Evolutionary conservation across 257 asterid species (phyloP), one percentile per base, ranked within the genome.

Genomic region (Jacaranda mimosifolia): DNA sequence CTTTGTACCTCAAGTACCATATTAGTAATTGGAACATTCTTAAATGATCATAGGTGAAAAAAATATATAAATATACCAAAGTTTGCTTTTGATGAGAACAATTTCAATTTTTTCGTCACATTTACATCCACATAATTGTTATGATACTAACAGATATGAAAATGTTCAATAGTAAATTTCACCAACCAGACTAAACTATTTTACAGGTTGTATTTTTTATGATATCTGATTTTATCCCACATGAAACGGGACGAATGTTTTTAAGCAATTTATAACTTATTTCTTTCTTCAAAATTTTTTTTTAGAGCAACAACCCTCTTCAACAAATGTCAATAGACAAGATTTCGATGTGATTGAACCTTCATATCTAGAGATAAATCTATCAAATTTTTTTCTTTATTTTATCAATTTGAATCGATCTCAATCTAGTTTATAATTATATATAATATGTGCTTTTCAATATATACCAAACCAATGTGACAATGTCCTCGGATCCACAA

Each of bases 1-100:
- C 64, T 57, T 80, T 74, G 63, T 67, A 77, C 75, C 63, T 17
- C 63, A 17, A 46, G 68, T 77, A 75, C 79, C 14, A 57, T 26
- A 26, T 60, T 63, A 69, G 32, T 70, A 12, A 26, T 59, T 73
- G 14, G 26, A 65, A 67, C 68, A 65, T 65, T 66, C 49, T 45
- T 63, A 11, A 42, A 52, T 55, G 9, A 13, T 10, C 73, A 62
- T 15, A 39, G 43, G 43, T 46, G 9, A 10, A 12, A 26, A 26
- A 21, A 32, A 13, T 15, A 64, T 12, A 48, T 15, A 48, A 12
- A 42, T 42, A 42, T 42, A 42, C 9, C 46, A 42, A 5, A 42
- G 9, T 9, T 48, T 48, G 53, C 17, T 13, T 63, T 63, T 36
- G 3, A 18, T 18, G 13, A 26, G 4, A 18, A 43, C 7, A 71